Percentiles rank a stretch among this genome's conserved stretches.
These are phyloP conservation scores for Chenopodium suecicum DNA, from an alignment of 148 eudicot species.

Conservation along the genomic window DNA sequence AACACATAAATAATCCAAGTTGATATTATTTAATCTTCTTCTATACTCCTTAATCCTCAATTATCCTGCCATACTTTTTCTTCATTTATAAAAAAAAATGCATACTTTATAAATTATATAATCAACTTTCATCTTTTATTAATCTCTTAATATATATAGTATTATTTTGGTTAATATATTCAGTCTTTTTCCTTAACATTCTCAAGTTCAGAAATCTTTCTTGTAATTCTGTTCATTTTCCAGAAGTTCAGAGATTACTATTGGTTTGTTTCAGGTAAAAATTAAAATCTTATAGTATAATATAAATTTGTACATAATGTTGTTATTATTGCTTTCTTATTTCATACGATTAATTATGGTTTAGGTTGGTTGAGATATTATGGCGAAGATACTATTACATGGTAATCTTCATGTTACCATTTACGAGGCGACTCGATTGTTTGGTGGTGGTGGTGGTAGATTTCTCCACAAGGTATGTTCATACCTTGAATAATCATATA, in stretches of 20 bases:
- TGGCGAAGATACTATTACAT: constrained; percentile 42
- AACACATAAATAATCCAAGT: background rate
- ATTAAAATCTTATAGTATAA: too few relatives aligned
- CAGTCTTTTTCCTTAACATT: background rate
- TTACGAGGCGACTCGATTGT: constrained; percentile 36
- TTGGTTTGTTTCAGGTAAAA: constrained; percentile 13
- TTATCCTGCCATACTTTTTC: background rate
- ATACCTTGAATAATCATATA: background rate
- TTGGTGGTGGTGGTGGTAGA: constrained; percentile 26
- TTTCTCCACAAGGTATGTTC: constrained; percentile 31
- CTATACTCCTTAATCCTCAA: too few relatives aligned
- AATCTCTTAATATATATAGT: background rate
- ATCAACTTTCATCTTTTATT: background rate
- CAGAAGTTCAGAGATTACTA: background rate
- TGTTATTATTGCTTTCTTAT: background rate
- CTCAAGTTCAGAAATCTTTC: background rate
- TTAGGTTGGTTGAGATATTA: constrained; percentile 11
- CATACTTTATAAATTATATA: background rate
- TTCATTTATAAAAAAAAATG: background rate
- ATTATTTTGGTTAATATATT: background rate
- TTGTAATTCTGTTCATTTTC: background rate
- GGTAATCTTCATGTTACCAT: constrained; percentile 49
- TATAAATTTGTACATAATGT: background rate
- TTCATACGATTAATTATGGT: background rate
- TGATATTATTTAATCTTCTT: background rate